Evolutionary conservation across 1,284 basidiomycete genomes (phyloP).

Genomic region (Mycena sp.): DNA sequence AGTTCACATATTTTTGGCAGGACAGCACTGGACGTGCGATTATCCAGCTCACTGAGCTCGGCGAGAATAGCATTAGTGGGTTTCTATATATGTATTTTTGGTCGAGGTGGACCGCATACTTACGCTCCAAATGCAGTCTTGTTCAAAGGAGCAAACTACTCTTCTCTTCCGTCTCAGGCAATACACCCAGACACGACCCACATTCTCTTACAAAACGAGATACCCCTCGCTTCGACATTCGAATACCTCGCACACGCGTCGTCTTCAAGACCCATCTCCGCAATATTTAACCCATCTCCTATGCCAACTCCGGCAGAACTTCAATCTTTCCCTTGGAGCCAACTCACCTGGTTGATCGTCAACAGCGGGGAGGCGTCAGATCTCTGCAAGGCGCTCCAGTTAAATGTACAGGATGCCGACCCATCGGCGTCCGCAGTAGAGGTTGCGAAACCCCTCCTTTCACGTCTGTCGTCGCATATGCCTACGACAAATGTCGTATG

Average conservation of each 20-base stretch:
- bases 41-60: constrained; percentile 62
- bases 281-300: constrained; percentile 66
- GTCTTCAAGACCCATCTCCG: constrained; percentile 35
- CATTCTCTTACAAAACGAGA: constrained; percentile 67
- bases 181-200: constrained; percentile 52
- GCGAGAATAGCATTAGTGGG: constrained; percentile 69
- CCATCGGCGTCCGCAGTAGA: constrained; percentile 8
- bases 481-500: constrained; percentile 59
- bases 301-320: constrained; percentile 53
- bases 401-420: background rate
- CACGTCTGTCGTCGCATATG: constrained; percentile 31
- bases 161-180: constrained; percentile 36
- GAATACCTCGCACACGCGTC: constrained; percentile 44
- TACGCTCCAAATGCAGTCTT: constrained; percentile 51
- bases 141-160: constrained; percentile 63
- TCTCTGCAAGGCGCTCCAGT: constrained; percentile 40
- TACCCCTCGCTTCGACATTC: constrained; percentile 54
- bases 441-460: constrained; percentile 10
- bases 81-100: too few species aligned
- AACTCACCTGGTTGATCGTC: constrained; percentile 62
- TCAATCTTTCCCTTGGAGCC: constrained; percentile 55
- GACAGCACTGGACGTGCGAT: constrained; percentile 63
- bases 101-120: background rate
- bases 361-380: constrained; percentile 60
- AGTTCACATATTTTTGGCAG: constrained; percentile 37